Evolutionary conservation across 2,329 filamentous ascomycete species (phyloP), one percentile per base, ranked within the genome.

Genomic region (Drechmeria coniospora): DNA sequence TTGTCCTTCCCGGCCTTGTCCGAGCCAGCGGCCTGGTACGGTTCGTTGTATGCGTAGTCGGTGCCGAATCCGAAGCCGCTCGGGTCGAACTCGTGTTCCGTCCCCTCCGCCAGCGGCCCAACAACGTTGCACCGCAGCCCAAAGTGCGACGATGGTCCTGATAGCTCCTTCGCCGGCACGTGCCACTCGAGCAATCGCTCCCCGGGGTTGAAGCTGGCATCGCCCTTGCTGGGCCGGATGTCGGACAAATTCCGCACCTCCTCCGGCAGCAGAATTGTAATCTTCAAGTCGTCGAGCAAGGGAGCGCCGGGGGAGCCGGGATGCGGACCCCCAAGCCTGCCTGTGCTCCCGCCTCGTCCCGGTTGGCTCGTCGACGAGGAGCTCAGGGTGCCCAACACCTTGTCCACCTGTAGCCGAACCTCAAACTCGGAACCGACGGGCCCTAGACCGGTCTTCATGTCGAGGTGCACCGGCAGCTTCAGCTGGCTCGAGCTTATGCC

Each of bases 241-340:
- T 94, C 86, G 5, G 74, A 74, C 11, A 95, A 61, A 46, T 84
- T 93, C 32, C 82, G 74, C 27, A 94, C 83, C 15, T 73, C 69
- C 4, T 69, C 56, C 3, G 87, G 81, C 8, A 95, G 65, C 2
- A 86, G 84, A 7, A 94, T 68, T 2, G 73, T 74, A 15, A 94
- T 73, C 3, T 68, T 62, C 17, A 95, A 58, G 32, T 90, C 80
- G 42, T 93, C 82, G 15, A 94, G 53, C 7, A 63, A 48, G 1
- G 76, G 76, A 4, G 67, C 58, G 6, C 63, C 62, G 6, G 70
- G 65, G 4, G 59, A 70, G 9, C 72, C 70, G 4, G 56, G 48
- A 42, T 63, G 63, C 17, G 51, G 53, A 8, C 52, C 55, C 26
- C 57, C 50, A 13, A 52, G 31, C 7, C 52, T 43, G 7, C 47